These are phyloP conservation scores for Collybia sordida DNA, from an alignment of 768 basidiomycete species.

Conservation along the genomic window DNA sequence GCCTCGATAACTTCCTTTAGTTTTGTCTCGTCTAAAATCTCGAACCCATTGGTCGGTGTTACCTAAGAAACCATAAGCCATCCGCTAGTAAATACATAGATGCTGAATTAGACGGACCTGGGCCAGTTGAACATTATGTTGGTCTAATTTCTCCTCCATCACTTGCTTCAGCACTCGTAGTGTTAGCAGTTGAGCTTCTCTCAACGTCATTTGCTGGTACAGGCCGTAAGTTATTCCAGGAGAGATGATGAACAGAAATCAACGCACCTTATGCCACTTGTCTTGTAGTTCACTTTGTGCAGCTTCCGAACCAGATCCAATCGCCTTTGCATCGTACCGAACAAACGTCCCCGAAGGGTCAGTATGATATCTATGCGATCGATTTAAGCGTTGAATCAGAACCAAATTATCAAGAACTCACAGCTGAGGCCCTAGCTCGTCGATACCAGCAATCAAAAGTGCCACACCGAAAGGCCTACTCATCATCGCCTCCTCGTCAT, in stretches of 20 bases:
- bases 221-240: background rate
- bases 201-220: constrained; percentile 84
- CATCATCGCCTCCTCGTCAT: constrained; percentile 99
- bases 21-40: constrained; percentile 79
- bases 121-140: constrained; percentile 97
- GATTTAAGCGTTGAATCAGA: constrained; percentile 1
- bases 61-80: constrained; percentile 48
- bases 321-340: constrained; percentile 96
- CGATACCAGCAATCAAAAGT: constrained; percentile 93
- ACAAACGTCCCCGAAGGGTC: constrained; percentile 98
- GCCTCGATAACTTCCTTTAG: constrained; percentile 85
- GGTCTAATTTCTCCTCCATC: constrained; percentile 99
- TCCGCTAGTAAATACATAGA: background rate
- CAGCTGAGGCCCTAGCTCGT: constrained; percentile 96
- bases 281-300: constrained; percentile 97
- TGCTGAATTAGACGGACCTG: constrained; percentile 53
- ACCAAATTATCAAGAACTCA: constrained; percentile 36
- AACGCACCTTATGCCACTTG: constrained; percentile 89
- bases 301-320: constrained; percentile 96
- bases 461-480: constrained; percentile 99
- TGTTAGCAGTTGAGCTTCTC: constrained; percentile 84
- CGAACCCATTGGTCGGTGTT: constrained; percentile 80
- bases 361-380: constrained; percentile 77
- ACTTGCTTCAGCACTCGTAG: constrained; percentile 95
- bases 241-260: constrained; percentile 9